Base-by-base conservation (phyloP, 495 filamentous ascomycete genomes). In the Penicillium lagena region DNA sequence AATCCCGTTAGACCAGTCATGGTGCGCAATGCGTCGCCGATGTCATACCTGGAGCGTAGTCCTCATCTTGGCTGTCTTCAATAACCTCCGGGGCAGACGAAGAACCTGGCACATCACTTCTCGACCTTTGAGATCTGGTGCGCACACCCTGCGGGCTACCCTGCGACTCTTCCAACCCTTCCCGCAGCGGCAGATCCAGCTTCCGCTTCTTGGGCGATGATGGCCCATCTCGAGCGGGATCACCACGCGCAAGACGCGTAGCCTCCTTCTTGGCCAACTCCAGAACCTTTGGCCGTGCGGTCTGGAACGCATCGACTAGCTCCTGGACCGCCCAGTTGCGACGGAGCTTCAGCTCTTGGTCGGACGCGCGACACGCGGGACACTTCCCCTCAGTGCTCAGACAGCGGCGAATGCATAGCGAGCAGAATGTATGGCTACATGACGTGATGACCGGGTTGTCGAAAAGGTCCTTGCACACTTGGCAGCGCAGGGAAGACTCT, bases 391-490 rank as follows among this genome's bases (percentile, higher is more conserved):
- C 90, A 1, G 76, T 71, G 7, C 82, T 80, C 2, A 99, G 71
- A 48, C 83, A 86, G 42, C 89, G 73, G 12, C 93, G 86, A 48
- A 98, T 96, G 63, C 93, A 99, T 28, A 91, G 63, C 12, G 90
- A 96, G 73, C 93, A 99, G 60, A 99, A 99, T 0, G 93, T 96
- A 62, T 99, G 93, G 35, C 80, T 85, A 73, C 93, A 99, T 0
- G 84, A 85, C 1, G 93, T 99, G 42, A 96, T 82, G 73, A 99
- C 90, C 1, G 93, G 93, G 15, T 87, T 90, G 47, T 79, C 77
- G 69, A 86, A 97, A 65, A 96, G 94, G 62, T 99, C 93, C 66
- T 96, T 97, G 77, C 93, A 99, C 45, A 99, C 85, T 55, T 96
- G 86, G 64, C 93, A 99, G 50, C 90, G 87, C 12, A 99, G 76